Percentiles rank a stretch among this genome's conserved stretches.
Evolutionary conservation across 2,329 filamentous ascomycete genomes (phyloP).

Genomic region (Berkeleyomyces rouxiae): DNA sequence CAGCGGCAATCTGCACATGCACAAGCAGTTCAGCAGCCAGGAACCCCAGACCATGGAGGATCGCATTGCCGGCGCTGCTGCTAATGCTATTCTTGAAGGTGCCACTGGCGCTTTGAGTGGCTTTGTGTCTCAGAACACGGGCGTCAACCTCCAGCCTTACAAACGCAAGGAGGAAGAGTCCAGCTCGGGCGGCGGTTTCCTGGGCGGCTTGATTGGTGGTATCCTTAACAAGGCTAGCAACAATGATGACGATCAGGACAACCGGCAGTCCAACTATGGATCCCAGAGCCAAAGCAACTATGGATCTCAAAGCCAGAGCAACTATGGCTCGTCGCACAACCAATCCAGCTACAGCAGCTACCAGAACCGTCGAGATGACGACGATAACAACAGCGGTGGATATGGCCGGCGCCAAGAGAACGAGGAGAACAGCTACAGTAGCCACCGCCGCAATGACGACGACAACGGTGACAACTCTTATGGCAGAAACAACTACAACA

Average conservation of each 20-base stretch:
- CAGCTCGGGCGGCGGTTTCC: constrained; percentile 48
- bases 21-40: constrained; percentile 38
- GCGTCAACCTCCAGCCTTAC: constrained; percentile 24
- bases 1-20: constrained; percentile 59
- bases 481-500: constrained; percentile 4
- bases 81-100: constrained; percentile 40
- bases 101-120: constrained; percentile 35
- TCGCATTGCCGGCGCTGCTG: constrained; percentile 38
- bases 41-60: constrained; percentile 34
- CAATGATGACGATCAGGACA: constrained; percentile 25
- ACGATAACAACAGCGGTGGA: not conserved
- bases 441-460: not conserved
- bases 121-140: constrained; percentile 30
- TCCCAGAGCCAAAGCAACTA: constrained; percentile 44
- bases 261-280: constrained; percentile 34
- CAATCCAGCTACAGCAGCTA: constrained; percentile 39
- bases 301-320: constrained; percentile 41
- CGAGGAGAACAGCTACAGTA: constrained; percentile 6
- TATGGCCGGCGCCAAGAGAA: constrained; percentile 7
- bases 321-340: constrained; percentile 25
- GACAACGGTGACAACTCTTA: constrained; percentile 1
- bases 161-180: constrained; percentile 29
- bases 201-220: constrained; percentile 50
- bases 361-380: constrained; percentile 39
- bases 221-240: constrained; percentile 36